Base-by-base conservation (phyloP, 2,329 filamentous ascomycete species). In the Arthrobotrys megalospora region DNA sequence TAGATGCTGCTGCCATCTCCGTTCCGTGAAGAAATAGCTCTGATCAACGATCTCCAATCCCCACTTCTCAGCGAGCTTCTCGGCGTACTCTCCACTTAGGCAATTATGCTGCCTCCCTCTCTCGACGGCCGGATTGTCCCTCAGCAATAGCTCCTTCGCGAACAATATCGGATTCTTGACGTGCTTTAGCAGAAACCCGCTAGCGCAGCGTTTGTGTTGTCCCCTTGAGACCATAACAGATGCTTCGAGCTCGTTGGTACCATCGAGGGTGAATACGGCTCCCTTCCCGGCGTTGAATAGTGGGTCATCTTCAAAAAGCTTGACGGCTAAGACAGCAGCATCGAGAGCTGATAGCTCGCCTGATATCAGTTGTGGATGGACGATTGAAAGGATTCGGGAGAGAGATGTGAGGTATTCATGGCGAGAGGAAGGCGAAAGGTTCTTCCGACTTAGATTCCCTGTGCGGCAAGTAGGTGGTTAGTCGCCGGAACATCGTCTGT, bases 211-310 rank as follows among this genome's bases (percentile, higher is more conserved):
- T 86, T 97, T 97, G 47, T 89, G 88, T 71, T 87, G 86, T 0
- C 91, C 91, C 32, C 87, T 87, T 1, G 91, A 92, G 0, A 96
- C 92, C 93, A 97, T 97, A 64, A 97, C 89, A 7, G 90, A 92
- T 0, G 93, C 92, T 85, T 97, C 94, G 79, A 97, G 90, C 85
- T 97, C 92, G 83, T 94, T 94, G 79, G 90, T 88, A 16, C 94
- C 94, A 80, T 91, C 90, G 63, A 91, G 89, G 0, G 93, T 97
- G 84, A 96, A 97, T 19, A 97, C 93, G 63, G 93, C 92, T 66
- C 94, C 94, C 81, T 90, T 91, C 6, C 90, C 93, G 72, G 90
- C 90, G 85, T 97, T 97, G 88, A 96, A 97, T 3, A 96, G 88
- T 1, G 91, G 88, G 82, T 94, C 89, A 82, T 96, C 87, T 85